A percentile compares a stretch with the other conserved stretches of the same genome.
Evolutionary conservation across 169 alveolate genomes (phyloP).

Genomic region (Cyclospora cayetanensis): DNA sequence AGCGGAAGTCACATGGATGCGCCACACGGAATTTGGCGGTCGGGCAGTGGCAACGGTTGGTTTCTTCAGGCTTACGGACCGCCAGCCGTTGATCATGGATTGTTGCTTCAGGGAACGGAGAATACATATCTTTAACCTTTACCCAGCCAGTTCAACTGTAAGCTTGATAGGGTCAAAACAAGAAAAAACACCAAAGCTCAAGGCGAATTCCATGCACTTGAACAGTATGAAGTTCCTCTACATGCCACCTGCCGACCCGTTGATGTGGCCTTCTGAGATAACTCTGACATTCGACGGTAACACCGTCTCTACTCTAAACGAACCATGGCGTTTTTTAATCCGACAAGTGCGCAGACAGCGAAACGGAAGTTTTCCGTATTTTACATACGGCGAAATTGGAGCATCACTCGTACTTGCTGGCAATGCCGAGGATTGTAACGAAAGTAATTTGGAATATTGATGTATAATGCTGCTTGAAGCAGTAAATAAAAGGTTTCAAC

Average conservation of each 20-base stretch:
- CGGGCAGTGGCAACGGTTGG: slow-evolving; percentile 68
- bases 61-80: not conserved
- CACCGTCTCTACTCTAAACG: not conserved
- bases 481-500: no score
- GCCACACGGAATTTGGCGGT: slow-evolving; percentile 45
- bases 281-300: slow-evolving; percentile 67
- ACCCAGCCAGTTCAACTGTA: slow-evolving; percentile 65
- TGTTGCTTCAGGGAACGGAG: slow-evolving; percentile 52
- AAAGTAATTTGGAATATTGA: not conserved
- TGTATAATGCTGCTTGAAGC: no score
- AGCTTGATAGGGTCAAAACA: not conserved
- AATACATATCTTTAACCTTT: slow-evolving; percentile 5
- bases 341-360: not conserved
- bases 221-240: slow-evolving; percentile 73
- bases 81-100: not conserved
- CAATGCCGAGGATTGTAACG: not conserved
- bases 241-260: slow-evolving; percentile 69
- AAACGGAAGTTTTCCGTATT: slow-evolving; percentile 32
- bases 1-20: slow-evolving; percentile 66
- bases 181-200: not conserved
- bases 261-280: slow-evolving; percentile 72
- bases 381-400: slow-evolving; percentile 60
- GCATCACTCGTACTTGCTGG: slow-evolving; percentile 43
- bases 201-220: not conserved
- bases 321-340: not conserved